Percentiles rank a stretch among this genome's conserved stretches.
phyloP scores from a whole-genome alignment of 2,329 filamentous ascomycete genomes.

The Beauveria pseudobassiana region DNA sequence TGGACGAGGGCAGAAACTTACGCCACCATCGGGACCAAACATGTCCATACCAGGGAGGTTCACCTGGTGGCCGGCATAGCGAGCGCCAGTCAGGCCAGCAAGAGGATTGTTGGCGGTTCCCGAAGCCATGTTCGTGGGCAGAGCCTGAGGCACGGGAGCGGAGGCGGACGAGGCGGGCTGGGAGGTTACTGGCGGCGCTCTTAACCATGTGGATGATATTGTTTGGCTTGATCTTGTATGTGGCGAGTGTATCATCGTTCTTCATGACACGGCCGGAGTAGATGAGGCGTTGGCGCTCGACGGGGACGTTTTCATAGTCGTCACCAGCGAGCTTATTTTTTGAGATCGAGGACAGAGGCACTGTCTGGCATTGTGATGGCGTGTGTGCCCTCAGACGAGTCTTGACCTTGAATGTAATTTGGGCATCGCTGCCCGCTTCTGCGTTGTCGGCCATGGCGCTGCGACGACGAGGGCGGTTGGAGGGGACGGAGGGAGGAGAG shows the following conservation, averaged over 20 bases:
- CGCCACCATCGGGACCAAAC: constrained; percentile 91
- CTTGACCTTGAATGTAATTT: constrained; percentile 95
- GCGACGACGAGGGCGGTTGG: not conserved
- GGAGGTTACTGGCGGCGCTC: constrained; percentile 80
- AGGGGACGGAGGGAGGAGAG: not conserved
- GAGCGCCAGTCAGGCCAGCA: constrained; percentile 81
- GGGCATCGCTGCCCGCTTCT: constrained; percentile 55
- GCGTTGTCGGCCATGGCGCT: constrained; percentile 57
- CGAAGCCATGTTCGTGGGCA: constrained; percentile 70
- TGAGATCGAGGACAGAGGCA: constrained; percentile 76
- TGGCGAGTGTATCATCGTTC: constrained; percentile 76
- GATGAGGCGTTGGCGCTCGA: constrained; percentile 87
- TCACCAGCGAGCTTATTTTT: constrained; percentile 74
- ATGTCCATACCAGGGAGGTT: constrained; percentile 79
- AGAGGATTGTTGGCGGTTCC: constrained; percentile 83
- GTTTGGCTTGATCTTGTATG: constrained; percentile 91
- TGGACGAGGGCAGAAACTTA: constrained; percentile 42
- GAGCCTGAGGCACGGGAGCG: constrained; percentile 36
- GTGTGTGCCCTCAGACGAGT: constrained; percentile 84
- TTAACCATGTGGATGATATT: constrained; percentile 97
- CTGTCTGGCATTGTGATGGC: constrained; percentile 71
- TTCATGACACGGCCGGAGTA: constrained; percentile 97
- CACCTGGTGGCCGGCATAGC: constrained; percentile 80
- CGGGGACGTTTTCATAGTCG: constrained; percentile 79
- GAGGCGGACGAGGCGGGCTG: constrained; percentile 34